Conservation (phyloP, 202 grass and related monocot genomes). For the Schoenoplectus triqueter region DNA sequence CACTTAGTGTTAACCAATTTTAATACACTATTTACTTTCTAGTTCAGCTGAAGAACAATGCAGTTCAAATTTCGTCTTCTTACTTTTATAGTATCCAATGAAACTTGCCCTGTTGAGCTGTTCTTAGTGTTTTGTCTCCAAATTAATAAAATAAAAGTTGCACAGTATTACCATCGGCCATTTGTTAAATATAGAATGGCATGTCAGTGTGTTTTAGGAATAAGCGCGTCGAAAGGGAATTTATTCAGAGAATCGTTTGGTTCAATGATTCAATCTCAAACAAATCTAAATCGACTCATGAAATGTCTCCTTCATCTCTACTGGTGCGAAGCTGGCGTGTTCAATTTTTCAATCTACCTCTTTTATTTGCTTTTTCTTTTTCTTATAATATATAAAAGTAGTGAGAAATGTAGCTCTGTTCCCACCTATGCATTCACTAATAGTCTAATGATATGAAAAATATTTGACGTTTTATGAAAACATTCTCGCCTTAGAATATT, state of each 20-base stretch:
- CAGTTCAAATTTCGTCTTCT: too few relatives aligned
- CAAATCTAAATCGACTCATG: background rate
- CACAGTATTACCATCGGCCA: background rate
- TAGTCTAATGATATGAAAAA: too few relatives aligned
- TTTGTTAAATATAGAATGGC: background rate
- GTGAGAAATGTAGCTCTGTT: too few relatives aligned
- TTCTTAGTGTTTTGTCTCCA: background rate
- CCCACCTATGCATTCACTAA: too few relatives aligned
- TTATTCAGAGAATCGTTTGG: background rate
- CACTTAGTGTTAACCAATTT: too few relatives aligned
- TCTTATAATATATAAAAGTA: background rate
- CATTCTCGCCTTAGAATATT: too few relatives aligned
- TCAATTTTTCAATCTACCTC: background rate
- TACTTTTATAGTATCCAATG: background rate
- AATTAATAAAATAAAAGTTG: background rate
- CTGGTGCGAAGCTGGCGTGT: background rate
- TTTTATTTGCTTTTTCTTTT: background rate
- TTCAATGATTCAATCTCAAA: background rate
- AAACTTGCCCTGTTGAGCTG: background rate
- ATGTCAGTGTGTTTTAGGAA: background rate
- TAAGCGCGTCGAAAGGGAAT: background rate
- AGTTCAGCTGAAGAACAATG: too few relatives aligned
- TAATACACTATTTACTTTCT: too few relatives aligned
- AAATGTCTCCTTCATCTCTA: background rate
- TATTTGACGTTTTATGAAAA: too few relatives aligned